phyloP scores from a whole-genome alignment of 2,329 filamentous ascomycete species.

The Exophiala bonariae region DNA sequence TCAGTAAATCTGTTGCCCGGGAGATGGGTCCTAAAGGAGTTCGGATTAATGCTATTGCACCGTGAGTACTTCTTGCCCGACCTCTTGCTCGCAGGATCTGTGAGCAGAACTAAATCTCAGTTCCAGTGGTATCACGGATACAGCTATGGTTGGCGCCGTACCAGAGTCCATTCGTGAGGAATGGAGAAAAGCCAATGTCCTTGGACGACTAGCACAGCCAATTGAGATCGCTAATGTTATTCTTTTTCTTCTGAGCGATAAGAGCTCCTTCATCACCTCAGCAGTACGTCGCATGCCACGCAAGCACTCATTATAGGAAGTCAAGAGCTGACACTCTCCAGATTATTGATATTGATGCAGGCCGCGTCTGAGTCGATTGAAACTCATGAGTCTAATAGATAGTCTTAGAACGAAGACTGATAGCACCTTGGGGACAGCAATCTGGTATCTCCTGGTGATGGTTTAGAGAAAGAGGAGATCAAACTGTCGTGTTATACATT shows the following conservation, averaged over 20 bases:
- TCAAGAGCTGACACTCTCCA: conserved; percentile 1
- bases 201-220: conserved; percentile 30
- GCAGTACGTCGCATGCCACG: conserved; percentile 27
- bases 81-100: neutral
- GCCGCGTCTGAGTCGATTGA: conserved; percentile 1
- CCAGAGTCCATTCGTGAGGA: conserved; percentile 7
- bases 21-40: conserved; percentile 35
- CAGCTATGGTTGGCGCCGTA: conserved; percentile 4
- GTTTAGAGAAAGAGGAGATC: too few relatives aligned
- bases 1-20: conserved; percentile 40
- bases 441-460: too few relatives aligned
- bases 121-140: conserved; percentile 7
- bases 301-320: neutral
- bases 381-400: too few relatives aligned
- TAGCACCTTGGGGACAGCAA: too few relatives aligned
- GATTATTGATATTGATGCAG: conserved; percentile 10
- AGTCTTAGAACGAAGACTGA: too few relatives aligned
- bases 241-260: conserved; percentile 48
- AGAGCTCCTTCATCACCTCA: conserved; percentile 48
- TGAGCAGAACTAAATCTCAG: neutral
- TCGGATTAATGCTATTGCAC: conserved; percentile 36
- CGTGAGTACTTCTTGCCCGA: conserved; percentile 20
- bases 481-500: too few relatives aligned
- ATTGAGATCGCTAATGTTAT: conserved; percentile 45
- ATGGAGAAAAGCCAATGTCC: conserved; percentile 9